Evolutionary conservation across 75 land plant species (phyloP), one percentile per base, ranked within the genome.

Genomic region (Cupressus sempervirens): DNA sequence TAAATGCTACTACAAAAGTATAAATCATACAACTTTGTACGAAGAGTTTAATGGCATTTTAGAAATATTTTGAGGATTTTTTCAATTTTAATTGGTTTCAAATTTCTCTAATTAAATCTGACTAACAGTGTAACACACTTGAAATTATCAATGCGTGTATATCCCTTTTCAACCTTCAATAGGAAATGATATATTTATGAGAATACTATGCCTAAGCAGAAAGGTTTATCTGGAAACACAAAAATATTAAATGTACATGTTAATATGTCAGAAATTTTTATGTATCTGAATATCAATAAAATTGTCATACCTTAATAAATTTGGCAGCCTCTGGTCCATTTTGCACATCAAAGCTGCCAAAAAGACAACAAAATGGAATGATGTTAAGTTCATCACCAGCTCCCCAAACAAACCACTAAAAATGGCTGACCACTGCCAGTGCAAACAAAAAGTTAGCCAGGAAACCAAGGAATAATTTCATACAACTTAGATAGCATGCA

Each of bases 271-370:
- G n/a, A 45, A 3, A 4, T 46, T 70, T 85, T 4, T 4, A 38
- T 34, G 65, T 70, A 29, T 7, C 14, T 32, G 12, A 70, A 82
- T 11, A 48, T 23, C 65, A 82, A 30, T 13, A 48, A 23, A 26
- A 23, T 35, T 26, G 3, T 3, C 85, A 80, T 86, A 97, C 99
- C 98, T 92, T 87, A 45, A 98, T 98, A 86, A 90, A 98, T 6
- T 91, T 92, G 77, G 99, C 99, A 89, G 99, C 98, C 80, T 93
- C 91, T 16, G 99, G 99, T 84, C 99, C 99, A 93, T 91, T 94
- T 23, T 91, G 79, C 48, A 90, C 85, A 89, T 98, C 99, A 93
- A 98, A 98, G 88, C 99, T 98, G 93, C 45, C 65, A 85, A 52
- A 87, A 6, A 20, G n/a, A 32, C 53, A 87, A 65, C 68, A 3